Percentiles rank a stretch among this genome's conserved stretches.
phyloP scores from a whole-genome alignment of 2,329 filamentous ascomycete species.

The Colletotrichum tropicale region DNA sequence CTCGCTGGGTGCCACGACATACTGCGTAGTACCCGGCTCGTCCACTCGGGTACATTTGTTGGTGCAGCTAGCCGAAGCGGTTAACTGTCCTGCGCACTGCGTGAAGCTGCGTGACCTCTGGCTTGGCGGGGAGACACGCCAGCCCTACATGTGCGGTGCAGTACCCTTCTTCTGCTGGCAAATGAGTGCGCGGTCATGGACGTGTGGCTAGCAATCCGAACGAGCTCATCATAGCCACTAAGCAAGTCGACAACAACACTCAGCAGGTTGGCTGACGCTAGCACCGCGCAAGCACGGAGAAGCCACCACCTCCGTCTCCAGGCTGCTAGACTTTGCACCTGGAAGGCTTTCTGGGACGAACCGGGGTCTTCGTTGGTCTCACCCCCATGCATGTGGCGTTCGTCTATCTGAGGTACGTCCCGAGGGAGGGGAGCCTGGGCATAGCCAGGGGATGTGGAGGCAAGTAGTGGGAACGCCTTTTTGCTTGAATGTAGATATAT shows the following conservation, averaged over 20 bases:
- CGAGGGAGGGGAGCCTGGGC: neutral
- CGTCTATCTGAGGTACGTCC: constrained; percentile 3
- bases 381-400: constrained; percentile 8
- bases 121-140: neutral
- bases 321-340: neutral
- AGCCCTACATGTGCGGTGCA: constrained; percentile 14
- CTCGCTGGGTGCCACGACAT: neutral
- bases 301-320: neutral
- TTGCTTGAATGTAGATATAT: constrained; percentile 5
- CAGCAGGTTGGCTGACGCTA: constrained; percentile 3
- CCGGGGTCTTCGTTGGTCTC: neutral
- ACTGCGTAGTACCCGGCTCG: neutral
- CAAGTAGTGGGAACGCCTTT: neutral
- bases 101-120: neutral
- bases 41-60: constrained; percentile 6
- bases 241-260: neutral
- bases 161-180: neutral
- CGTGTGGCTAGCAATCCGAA: neutral
- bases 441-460: neutral
- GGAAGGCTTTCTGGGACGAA: neutral
- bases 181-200: neutral
- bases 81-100: neutral
- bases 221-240: neutral
- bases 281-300: constrained; percentile 1
- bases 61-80: neutral